phyloP scores from a whole-genome alignment of 805 yeast species.

The Sungouiella blattae region DNA sequence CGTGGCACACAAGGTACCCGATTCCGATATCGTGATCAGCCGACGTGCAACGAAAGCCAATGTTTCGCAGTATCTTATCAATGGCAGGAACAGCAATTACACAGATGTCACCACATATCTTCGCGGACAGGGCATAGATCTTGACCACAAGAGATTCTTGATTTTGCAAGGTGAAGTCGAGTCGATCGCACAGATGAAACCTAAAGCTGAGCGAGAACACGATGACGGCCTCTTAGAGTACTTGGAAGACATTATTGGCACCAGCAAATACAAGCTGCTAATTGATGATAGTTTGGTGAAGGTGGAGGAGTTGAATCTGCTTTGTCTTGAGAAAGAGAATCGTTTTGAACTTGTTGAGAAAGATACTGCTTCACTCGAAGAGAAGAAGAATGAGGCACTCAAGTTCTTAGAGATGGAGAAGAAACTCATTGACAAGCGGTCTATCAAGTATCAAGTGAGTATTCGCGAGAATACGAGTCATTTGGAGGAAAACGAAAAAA shows the following conservation, averaged over 20 bases:
- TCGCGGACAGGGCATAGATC: slow-evolving; percentile 81
- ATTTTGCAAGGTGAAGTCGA: slow-evolving; percentile 98
- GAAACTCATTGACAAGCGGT: slow-evolving; percentile 46
- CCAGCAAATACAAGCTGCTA: slow-evolving; percentile 72
- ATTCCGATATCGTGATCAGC: slow-evolving; percentile 63
- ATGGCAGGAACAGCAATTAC: slow-evolving; percentile 66
- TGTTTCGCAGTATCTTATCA: slow-evolving; percentile 72
- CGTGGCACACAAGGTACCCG: slow-evolving; percentile 40
- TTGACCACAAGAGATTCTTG: slow-evolving; percentile 90
- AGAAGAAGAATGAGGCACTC: slow-evolving; percentile 69
- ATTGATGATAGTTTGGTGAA: slow-evolving; percentile 62
- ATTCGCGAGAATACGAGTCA: slow-evolving; percentile 38
- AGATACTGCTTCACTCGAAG: slow-evolving; percentile 63
- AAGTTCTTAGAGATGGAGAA: slow-evolving; percentile 65
- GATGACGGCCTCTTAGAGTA: slow-evolving; percentile 95
- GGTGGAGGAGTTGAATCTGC: slow-evolving; percentile 74
- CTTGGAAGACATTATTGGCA: slow-evolving; percentile 95
- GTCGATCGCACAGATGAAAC: slow-evolving; percentile 96
- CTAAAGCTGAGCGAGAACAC: slow-evolving; percentile 87
- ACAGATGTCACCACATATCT: slow-evolving; percentile 74
- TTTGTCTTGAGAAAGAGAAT: slow-evolving; percentile 75
- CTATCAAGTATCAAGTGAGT: slow-evolving; percentile 55
- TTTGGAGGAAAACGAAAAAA: slow-evolving; percentile 34
- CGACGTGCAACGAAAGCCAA: slow-evolving; percentile 78
- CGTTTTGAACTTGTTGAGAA: slow-evolving; percentile 76